Evolutionary conservation across 306 rosid species (phyloP).

Genomic region (Fragaria iinumae): DNA sequence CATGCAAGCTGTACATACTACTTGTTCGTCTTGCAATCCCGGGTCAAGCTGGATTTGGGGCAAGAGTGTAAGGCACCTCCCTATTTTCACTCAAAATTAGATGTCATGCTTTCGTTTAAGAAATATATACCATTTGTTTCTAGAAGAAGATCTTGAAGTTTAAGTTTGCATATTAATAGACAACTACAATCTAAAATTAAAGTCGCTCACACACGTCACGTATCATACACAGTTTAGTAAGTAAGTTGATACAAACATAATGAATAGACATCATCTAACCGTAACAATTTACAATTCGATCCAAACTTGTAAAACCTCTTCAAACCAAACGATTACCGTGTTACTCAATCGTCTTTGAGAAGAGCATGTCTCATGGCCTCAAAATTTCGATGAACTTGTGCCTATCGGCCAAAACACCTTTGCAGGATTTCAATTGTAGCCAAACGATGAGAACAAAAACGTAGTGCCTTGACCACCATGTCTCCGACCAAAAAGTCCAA

Average conservation of each 20-base stretch:
- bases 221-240: background rate
- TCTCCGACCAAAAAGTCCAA: background rate
- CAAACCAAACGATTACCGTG: background rate
- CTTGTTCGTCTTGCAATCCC: background rate
- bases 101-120: background rate
- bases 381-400: background rate
- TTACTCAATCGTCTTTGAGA: background rate
- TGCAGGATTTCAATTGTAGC: background rate
- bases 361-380: background rate
- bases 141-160: background rate
- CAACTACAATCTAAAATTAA: background rate
- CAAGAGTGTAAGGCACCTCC: slow-evolving; percentile 7
- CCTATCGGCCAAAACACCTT: background rate
- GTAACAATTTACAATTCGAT: background rate
- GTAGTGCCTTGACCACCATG: background rate
- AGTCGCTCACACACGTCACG: background rate
- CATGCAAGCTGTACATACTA: slow-evolving; percentile 10
- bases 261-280: too few relatives aligned
- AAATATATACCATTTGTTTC: background rate
- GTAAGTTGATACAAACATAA: background rate
- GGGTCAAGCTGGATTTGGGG: slow-evolving; percentile 9
- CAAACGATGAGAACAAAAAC: background rate
- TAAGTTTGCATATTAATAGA: background rate
- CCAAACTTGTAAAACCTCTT: background rate
- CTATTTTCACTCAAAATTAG: background rate